Conservation (phyloP, 345 rosid species). For the Cardiospermum halicacabum region DNA sequence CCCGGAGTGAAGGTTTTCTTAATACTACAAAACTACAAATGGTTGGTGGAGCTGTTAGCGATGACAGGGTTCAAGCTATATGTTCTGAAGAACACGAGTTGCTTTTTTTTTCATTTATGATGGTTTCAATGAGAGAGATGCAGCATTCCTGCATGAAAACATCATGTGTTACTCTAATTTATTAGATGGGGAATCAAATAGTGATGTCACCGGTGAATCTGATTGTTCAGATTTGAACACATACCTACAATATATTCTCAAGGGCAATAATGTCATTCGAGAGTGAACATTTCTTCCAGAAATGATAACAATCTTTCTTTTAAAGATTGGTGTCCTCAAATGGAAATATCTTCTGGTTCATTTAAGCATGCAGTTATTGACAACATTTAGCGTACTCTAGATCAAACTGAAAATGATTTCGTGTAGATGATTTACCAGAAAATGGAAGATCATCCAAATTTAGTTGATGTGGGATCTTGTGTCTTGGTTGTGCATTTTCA, state of each 20-base stretch:
- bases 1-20: constrained; percentile 64
- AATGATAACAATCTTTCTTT: constrained; percentile 6
- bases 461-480: constrained; percentile 93
- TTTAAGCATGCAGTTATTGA: constrained; percentile 65
- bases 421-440: constrained; percentile 91
- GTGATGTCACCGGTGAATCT: constrained; percentile 21
- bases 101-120: constrained; percentile 86
- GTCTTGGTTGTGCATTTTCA: constrained; percentile 79
- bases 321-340: constrained; percentile 12
- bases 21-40: constrained; percentile 76
- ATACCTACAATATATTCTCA: constrained; percentile 21
- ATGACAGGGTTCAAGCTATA: constrained; percentile 96
- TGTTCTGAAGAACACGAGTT: constrained; percentile 95
- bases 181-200: constrained; percentile 52
- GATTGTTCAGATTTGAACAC: constrained; percentile 21
- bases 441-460: constrained; percentile 94
- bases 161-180: constrained; percentile 50
- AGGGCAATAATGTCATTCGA: constrained; percentile 14
- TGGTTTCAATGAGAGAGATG: constrained; percentile 96
- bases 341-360: constrained; percentile 35
- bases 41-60: constrained; percentile 99
- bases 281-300: constrained; percentile 11
- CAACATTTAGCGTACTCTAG: constrained; percentile 68
- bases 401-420: constrained; percentile 85
- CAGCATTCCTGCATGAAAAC: constrained; percentile 84